These are phyloP conservation scores for Cicer yamashitae DNA, from an alignment of 306 rosid species.

Conservation along the genomic window DNA sequence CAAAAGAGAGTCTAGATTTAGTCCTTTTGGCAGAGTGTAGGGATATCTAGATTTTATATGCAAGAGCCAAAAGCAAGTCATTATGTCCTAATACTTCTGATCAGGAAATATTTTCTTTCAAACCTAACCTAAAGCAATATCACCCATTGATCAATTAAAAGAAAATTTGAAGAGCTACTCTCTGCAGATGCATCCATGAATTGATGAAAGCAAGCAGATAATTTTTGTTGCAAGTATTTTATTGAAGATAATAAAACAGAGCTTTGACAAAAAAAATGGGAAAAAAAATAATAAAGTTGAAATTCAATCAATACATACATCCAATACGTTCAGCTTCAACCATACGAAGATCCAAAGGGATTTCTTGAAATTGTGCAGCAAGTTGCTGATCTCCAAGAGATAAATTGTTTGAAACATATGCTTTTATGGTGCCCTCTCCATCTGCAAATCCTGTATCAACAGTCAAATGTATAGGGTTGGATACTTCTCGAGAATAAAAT, in stretches of 20 bases:
- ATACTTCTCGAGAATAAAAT: slow-evolving; percentile 83
- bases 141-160: neutral
- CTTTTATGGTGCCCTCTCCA: slow-evolving; percentile 74
- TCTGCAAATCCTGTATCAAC: slow-evolving; percentile 83
- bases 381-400: slow-evolving; percentile 83
- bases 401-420: slow-evolving; percentile 73
- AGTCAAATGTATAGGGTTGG: slow-evolving; percentile 86
- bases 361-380: slow-evolving; percentile 96
- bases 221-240: neutral
- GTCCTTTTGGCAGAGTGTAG: neutral
- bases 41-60: neutral
- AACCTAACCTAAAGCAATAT: neutral
- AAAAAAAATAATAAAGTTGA: neutral
- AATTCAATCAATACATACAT: slow-evolving; percentile 52
- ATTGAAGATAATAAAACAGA: neutral
- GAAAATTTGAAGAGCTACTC: neutral
- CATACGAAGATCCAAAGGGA: slow-evolving; percentile 93
- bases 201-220: slow-evolving; percentile 4
- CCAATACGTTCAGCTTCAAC: slow-evolving; percentile 91
- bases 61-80: neutral
- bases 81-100: neutral
- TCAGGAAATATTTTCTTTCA: neutral
- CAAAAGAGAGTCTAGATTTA: neutral
- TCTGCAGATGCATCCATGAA: slow-evolving; percentile 12
- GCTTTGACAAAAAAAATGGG: neutral